Conservation (phyloP, 2,329 filamentous ascomycete genomes). For the Dothistroma pini region DNA sequence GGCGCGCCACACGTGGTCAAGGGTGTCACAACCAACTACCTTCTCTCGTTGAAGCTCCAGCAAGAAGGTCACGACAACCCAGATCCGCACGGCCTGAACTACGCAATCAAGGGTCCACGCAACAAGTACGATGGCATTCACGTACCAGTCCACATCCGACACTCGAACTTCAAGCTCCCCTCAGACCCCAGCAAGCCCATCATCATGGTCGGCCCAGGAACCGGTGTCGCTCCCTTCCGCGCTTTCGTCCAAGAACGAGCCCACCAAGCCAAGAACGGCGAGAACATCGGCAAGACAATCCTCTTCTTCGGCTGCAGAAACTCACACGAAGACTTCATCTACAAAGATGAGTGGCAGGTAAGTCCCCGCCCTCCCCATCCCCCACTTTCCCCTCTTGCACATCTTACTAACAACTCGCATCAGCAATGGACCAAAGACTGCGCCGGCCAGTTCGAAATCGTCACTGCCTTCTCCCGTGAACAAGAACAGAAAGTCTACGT, state of each 20-base stretch:
- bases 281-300: conserved; percentile 79
- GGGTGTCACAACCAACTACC: conserved; percentile 95
- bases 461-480: conserved; percentile 95
- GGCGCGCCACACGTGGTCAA: conserved; percentile 77
- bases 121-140: conserved; percentile 98
- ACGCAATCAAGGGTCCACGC: conserved; percentile 80
- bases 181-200: conserved; percentile 91
- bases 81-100: conserved; percentile 78
- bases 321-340: conserved; percentile 84
- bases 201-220: conserved; percentile 95
- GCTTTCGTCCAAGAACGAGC: conserved; percentile 93
- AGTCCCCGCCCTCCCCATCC: conserved; percentile 34
- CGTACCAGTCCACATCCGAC: conserved; percentile 90
- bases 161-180: conserved; percentile 98
- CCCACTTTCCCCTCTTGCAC: neutral
- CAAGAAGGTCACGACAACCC: conserved; percentile 84
- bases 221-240: conserved; percentile 93
- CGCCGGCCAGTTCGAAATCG: conserved; percentile 82
- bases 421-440: conserved; percentile 80
- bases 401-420: conserved; percentile 13
- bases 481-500: conserved; percentile 88
- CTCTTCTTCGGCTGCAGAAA: conserved; percentile 96
- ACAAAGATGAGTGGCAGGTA: conserved; percentile 89
- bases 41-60: conserved; percentile 92
- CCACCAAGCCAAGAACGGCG: conserved; percentile 72